phyloP scores from a whole-genome alignment of 164 flowering plant species.

The Echeveria elegans region DNA sequence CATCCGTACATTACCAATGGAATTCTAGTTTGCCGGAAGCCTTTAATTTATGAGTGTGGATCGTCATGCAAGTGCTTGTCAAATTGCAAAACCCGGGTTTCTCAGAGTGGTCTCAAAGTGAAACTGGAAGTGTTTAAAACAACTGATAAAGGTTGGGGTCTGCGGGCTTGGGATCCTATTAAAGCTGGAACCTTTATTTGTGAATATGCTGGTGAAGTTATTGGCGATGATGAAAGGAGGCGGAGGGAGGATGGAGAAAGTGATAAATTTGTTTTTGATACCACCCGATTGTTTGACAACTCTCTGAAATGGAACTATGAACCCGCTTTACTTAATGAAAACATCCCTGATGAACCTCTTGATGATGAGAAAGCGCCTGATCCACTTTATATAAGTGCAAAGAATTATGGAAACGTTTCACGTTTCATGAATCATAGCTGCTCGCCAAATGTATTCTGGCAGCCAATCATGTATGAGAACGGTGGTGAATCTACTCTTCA shows the following conservation, averaged over 20 bases:
- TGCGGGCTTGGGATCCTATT: slow-evolving; percentile 75
- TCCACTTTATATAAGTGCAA: slow-evolving; percentile 40
- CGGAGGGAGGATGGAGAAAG: slow-evolving; percentile 17
- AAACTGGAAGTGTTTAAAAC: slow-evolving; percentile 69
- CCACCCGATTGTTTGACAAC: slow-evolving; percentile 15
- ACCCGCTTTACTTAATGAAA: slow-evolving; percentile 10
- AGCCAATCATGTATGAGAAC: slow-evolving; percentile 41
- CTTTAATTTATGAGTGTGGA: slow-evolving; percentile 45
- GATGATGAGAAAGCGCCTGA: slow-evolving; percentile 20
- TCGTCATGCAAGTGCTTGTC: slow-evolving; percentile 36
- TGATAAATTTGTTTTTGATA: slow-evolving; percentile 38
- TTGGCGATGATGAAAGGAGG: slow-evolving; percentile 15
- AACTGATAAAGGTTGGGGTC: slow-evolving; percentile 61
- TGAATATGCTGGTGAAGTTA: slow-evolving; percentile 58
- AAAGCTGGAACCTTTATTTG: slow-evolving; percentile 63
- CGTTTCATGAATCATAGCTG: slow-evolving; percentile 86
- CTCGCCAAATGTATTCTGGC: slow-evolving; percentile 65
- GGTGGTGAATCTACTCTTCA: slow-evolving; percentile 32
- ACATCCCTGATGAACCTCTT: slow-evolving; percentile 10
- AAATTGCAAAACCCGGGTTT: slow-evolving; percentile 45
- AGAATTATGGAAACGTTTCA: slow-evolving; percentile 54
- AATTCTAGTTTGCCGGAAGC: slow-evolving; percentile 23
- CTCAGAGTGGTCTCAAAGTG: slow-evolving; percentile 46
- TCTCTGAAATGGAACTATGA: slow-evolving; percentile 18
- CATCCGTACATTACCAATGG: slow-evolving; percentile 35